Evolutionary conservation across 1,284 basidiomycete genomes (phyloP), one percentile per base, ranked within the genome.

Genomic region (Fomitopsis schrenkii): DNA sequence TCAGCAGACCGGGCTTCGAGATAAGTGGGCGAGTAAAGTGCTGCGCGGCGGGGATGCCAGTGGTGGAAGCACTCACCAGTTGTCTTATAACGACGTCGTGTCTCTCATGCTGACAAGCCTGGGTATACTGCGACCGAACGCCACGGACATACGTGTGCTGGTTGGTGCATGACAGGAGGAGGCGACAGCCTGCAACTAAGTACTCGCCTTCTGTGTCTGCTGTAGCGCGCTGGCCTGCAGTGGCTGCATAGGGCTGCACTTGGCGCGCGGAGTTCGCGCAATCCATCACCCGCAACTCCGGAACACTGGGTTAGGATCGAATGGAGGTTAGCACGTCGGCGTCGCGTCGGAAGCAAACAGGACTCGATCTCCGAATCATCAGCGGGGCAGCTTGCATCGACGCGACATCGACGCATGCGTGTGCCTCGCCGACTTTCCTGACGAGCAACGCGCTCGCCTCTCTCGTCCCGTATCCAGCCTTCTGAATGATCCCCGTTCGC

Each of bases 1-100:
- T 58, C 56, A 58, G 56, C 44, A 46, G 56, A 48, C 44, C 35
- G 19, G 30, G 44, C 56, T 58, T 58, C 56, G 56, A 33, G 56
- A 58, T 58, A 58, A 58, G 45, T 46, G 28, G n/a, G 19, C 35
- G 35, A 54, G 52, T 14, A 54, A 38, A 17, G 52, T 54, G 52
- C 36, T n/a, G 35, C 28, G 48, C 45, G 48, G 14, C 28, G 48
- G 12, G 12, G 28, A 33, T 30, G 22, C 22, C 22, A 22, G 22
- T 22, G 28, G 28, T 33, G 48, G 48, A 50, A 50, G 48, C 48
- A 14, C 28, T 30, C 30, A 50, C 17, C 5, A 4, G 48, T 30
- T 9, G 19, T 14, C 22, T 50, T 30, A 50, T 33, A 50, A 33
- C 48, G 48, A 28, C 3, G 26, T 50, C 48, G 48, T 40, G 38